Evolutionary conservation across 2,329 filamentous ascomycete species (phyloP).

Genomic region (Coniochaeta hoffmannii): DNA sequence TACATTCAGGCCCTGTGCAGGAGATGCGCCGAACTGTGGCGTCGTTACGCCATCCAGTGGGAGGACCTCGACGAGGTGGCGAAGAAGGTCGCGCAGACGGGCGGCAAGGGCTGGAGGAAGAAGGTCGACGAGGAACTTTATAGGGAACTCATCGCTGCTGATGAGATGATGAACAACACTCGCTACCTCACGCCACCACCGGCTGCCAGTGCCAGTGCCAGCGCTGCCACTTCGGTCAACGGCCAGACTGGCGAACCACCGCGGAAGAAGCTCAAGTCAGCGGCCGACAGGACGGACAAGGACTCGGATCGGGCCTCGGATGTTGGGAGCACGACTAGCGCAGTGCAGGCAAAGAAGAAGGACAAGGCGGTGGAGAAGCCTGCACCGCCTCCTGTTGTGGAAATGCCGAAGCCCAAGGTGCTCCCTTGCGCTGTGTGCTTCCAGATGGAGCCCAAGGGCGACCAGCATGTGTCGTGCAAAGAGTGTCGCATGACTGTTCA

Average conservation of each 20-base stretch:
- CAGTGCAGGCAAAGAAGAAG: conserved; percentile 46
- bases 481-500: conserved; percentile 92
- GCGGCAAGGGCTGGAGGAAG: conserved; percentile 77
- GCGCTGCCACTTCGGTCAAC: conserved; percentile 17
- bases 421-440: conserved; percentile 83
- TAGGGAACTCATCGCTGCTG: conserved; percentile 60
- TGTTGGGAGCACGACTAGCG: conserved; percentile 29
- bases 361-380: conserved; percentile 49
- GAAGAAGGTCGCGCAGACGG: conserved; percentile 75
- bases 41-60: conserved; percentile 92
- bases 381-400: conserved; percentile 58
- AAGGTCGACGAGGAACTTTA: conserved; percentile 87
- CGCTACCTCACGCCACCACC: conserved; percentile 28
- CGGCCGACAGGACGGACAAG: conserved; percentile 35
- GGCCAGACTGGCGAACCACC: conserved; percentile 40
- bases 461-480: conserved; percentile 69
- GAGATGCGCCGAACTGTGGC: conserved; percentile 88
- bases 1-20: conserved; percentile 79
- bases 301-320: conserved; percentile 43
- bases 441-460: conserved; percentile 62
- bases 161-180: conserved; percentile 48
- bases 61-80: conserved; percentile 87
- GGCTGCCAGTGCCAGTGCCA: conserved; percentile 24
- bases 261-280: conserved; percentile 56
- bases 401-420: conserved; percentile 68